phyloP scores from a whole-genome alignment of 1,284 basidiomycete genomes.

The Cutaneotrichosporon cutaneum region DNA sequence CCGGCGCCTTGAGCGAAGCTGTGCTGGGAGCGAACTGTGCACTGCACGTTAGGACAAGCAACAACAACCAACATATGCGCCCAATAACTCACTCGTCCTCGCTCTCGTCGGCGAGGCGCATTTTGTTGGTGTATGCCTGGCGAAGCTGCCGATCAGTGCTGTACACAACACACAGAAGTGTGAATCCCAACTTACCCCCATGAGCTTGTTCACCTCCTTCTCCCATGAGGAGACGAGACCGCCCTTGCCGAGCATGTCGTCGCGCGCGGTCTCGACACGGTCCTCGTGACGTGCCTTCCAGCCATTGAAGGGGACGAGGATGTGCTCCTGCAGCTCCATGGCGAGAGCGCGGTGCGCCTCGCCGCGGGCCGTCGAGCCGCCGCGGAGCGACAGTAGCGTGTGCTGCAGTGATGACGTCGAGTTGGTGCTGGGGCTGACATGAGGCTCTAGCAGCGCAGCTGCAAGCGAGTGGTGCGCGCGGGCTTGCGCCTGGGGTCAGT shows the following conservation, averaged over 20 bases:
- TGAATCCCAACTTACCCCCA: conserved; percentile 43
- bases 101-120: conserved; percentile 76
- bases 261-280: conserved; percentile 37
- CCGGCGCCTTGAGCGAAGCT: conserved; percentile 45
- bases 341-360: conserved; percentile 45
- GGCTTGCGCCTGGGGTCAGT: conserved; percentile 54
- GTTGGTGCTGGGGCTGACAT: conserved; percentile 18
- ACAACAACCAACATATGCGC: background rate
- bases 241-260: conserved; percentile 56
- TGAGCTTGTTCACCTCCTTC: conserved; percentile 51
- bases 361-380: conserved; percentile 38
- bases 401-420: conserved; percentile 44
- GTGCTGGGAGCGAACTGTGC: conserved; percentile 74
- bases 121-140: conserved; percentile 72
- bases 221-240: conserved; percentile 69
- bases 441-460: conserved; percentile 49
- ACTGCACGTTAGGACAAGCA: conserved; percentile 20
- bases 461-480: conserved; percentile 57
- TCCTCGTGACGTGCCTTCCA: conserved; percentile 48
- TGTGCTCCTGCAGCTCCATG: conserved; percentile 42
- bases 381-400: conserved; percentile 40
- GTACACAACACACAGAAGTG: background rate
- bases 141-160: conserved; percentile 58
- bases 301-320: conserved; percentile 41
- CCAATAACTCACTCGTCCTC: conserved; percentile 74